A percentile compares a stretch with the other conserved stretches of the same genome.
Evolutionary conservation across 805 yeast genomes (phyloP).

Genomic region (Hanseniaspora pseudoguilliermondii): DNA sequence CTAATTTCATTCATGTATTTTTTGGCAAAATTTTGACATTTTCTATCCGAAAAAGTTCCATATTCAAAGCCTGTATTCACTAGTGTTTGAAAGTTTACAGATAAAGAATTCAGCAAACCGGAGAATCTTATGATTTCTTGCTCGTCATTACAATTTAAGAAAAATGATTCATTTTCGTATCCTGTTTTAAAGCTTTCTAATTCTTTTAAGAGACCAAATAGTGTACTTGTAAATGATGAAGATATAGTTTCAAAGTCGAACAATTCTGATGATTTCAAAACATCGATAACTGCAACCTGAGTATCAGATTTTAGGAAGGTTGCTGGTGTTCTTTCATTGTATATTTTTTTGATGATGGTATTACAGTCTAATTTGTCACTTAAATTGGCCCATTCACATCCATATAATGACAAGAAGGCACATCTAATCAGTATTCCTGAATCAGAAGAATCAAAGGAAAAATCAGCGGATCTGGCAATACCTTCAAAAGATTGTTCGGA

Average conservation of each 20-base stretch:
- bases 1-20: conserved; percentile 18
- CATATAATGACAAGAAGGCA: conserved; percentile 3
- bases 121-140: neutral
- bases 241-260: neutral
- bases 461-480: neutral
- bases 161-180: neutral
- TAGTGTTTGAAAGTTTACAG: conserved; percentile 36
- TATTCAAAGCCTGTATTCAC: conserved; percentile 47
- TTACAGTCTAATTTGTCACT: neutral
- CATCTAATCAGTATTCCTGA: neutral
- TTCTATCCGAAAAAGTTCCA: conserved; percentile 36
- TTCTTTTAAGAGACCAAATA: conserved; percentile 24
- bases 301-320: conserved; percentile 7
- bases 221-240: conserved; percentile 3
- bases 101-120: neutral
- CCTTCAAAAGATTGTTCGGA: neutral
- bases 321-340: neutral
- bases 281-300: conserved; percentile 8
- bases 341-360: neutral
- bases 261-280: neutral
- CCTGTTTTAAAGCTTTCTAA: conserved; percentile 16
- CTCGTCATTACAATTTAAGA: neutral
- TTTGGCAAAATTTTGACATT: conserved; percentile 26
- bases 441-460: conserved; percentile 4
- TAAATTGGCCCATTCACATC: conserved; percentile 6